phyloP scores from a whole-genome alignment of 805 yeast genomes.

The Cyberlindnera mycetangii region DNA sequence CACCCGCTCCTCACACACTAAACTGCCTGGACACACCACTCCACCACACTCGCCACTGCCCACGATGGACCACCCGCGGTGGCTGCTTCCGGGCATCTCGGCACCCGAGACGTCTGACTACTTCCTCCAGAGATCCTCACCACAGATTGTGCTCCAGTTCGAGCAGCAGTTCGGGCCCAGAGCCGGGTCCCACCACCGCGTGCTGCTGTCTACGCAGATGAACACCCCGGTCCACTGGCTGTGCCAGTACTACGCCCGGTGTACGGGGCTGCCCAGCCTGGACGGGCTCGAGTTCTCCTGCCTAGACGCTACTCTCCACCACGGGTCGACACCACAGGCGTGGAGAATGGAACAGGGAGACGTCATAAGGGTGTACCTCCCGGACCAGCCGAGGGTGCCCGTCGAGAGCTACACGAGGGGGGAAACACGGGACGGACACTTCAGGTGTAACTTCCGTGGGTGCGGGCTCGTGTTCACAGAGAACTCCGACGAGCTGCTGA shows the following conservation, averaged over 20 bases:
- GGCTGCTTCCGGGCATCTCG: not conserved
- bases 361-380: slow-evolving; percentile 3
- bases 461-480: slow-evolving; percentile 6
- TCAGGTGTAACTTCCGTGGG: slow-evolving; percentile 9
- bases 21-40: too few relatives aligned
- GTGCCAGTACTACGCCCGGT: slow-evolving; percentile 2
- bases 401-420: not conserved
- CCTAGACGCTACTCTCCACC: not conserved
- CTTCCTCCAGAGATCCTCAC: not conserved
- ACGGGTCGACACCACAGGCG: not conserved
- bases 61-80: not conserved
- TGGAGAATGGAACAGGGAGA: slow-evolving; percentile 7
- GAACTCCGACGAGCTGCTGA: slow-evolving; percentile 4
- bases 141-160: slow-evolving; percentile 1
- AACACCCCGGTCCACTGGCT: not conserved
- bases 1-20: too few relatives aligned
- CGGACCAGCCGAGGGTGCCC: not conserved
- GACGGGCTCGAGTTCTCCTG: slow-evolving; percentile 4
- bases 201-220: not conserved
- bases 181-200: slow-evolving; percentile 1
- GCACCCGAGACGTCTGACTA: not conserved
- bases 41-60: too few relatives aligned
- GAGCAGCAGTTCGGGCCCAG: slow-evolving; percentile 4
- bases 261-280: slow-evolving; percentile 1
- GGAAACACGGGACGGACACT: not conserved